Base-by-base conservation (phyloP, 1,139 yeast genomes). In the Candida buenavistaensis region DNA sequence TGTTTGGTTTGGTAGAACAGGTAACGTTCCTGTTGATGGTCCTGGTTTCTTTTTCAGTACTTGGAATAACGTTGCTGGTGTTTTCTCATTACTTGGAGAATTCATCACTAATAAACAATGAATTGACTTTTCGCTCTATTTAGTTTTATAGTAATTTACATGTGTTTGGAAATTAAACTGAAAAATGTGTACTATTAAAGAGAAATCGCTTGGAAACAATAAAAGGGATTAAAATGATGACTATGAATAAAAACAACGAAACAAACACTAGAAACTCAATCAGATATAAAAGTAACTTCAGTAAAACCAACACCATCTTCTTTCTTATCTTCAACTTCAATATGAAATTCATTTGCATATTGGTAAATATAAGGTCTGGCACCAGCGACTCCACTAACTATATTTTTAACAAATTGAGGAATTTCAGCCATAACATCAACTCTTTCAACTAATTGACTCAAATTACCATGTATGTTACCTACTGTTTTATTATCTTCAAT, bases 371-470 rank as follows among this genome's bases (percentile, higher is more conserved):
- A 92, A 23, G 98, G 98, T 57, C 82, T 86, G 28, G 97, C 83
- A 36, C 97, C 98, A 10, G 95, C 92, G 39, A 90, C 94, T 41
- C 96, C 96, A 45, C 90, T 80, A 28, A 88, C 97, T 42, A 92
- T 86, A 51, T 82, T 85, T 64, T 92, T 92, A 46, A 92, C 95
- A 63, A 92, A 89, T 48, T 78, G 82, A 28, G 98, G 98, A 43
- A 92, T 83, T 66, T 92, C 98, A 28, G 92, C 89, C 97, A 92
- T 89, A 43, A 92, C 97, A 62, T 92, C 98, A 38, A 92, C 90
- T 55, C 97, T 80, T 65, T 88, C 97, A 36, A 87, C 80, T 48
- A 86, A 64, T 33, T 72, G 62, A 14, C 58, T 59, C 47, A 90
- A 71, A 11, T 68, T 64, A 38, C 89, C 90, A 26, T 54, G 55